Base-by-base conservation (phyloP, 176 grass and related monocot species). In the Otatea glauca region DNA sequence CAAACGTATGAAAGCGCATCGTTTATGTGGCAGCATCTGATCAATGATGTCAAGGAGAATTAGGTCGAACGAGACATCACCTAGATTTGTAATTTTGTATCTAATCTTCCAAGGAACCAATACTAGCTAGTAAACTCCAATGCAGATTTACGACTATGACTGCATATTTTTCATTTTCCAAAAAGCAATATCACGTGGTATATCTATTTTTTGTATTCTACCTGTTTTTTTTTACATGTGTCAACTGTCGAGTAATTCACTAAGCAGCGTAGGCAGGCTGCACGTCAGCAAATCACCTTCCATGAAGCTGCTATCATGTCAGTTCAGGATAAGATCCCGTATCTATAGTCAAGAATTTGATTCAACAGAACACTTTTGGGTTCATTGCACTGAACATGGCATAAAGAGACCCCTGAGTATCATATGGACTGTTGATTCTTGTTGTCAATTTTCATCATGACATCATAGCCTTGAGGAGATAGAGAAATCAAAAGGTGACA, bases 11-110 rank as follows among this genome's bases (percentile, higher is more conserved):
- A 74, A 79, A 87, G 74, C 84, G 74, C 68, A 0, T 32, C 21
- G 38, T 70, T 20, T n/a, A 54, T 38, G 68, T 70, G 64, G 70
- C 77, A 5, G 25, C 38, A 48, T 76, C 68, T 23, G 34, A 41
- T 47, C 69, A 74, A 47, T 78, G 84, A 90, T 59, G 88, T 48
- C 72, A 86, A 9, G 54, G 83, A 27, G 66, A 66, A 48, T 86
- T 86, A 72, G 65, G 84, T 67, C 73, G 63, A 55, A 21, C 7
- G 71, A 45, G 43, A 77, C 34, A 25, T 86, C 83, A 72, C 66
- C 54, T 48, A 5, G 21, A 12, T 61, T 13, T 61, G 23, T 25
- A n/a, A 51, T 75, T 80, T 35, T 80, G 60, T 23, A 85, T 70
- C 65, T 49, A 12, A 7, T 25, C 24, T 21, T 55, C 37, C 84